phyloP scores from a whole-genome alignment of 73 alveolate species.

The Tetrahymena malaccensis region DNA sequence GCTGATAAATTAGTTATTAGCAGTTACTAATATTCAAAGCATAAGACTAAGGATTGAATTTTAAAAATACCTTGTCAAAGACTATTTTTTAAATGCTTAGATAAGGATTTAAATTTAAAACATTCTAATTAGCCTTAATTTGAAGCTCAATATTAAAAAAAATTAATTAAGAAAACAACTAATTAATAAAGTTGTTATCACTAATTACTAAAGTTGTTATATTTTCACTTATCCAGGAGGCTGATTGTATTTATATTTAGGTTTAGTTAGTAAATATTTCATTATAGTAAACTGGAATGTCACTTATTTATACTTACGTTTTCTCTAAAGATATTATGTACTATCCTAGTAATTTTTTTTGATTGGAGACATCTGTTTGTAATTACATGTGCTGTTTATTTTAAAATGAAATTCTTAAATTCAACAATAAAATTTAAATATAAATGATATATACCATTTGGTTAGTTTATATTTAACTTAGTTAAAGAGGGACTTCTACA shows the following conservation, averaged over 20 bases:
- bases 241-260: not conserved
- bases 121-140: not conserved
- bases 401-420: too few relatives aligned
- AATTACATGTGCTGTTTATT: not conserved
- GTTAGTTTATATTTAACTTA: not conserved
- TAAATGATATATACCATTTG: not conserved
- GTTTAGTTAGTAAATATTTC: not conserved
- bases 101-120: not conserved
- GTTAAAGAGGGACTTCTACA: not conserved
- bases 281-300: not conserved
- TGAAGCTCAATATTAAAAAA: too few relatives aligned
- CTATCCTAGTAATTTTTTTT: not conserved
- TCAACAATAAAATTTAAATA: too few relatives aligned
- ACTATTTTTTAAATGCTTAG: too few relatives aligned
- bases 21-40: not conserved
- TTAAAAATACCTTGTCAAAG: not conserved
- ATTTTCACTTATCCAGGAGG: too few relatives aligned
- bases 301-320: not conserved
- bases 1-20: not conserved
- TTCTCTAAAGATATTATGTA: not conserved
- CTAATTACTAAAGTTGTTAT: not conserved
- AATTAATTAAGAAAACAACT: not conserved
- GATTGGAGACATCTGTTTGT: not conserved
- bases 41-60: too few relatives aligned
- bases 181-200: not conserved